Conservation (phyloP, 805 yeast genomes). For the Ascoidea rubescens region DNA sequence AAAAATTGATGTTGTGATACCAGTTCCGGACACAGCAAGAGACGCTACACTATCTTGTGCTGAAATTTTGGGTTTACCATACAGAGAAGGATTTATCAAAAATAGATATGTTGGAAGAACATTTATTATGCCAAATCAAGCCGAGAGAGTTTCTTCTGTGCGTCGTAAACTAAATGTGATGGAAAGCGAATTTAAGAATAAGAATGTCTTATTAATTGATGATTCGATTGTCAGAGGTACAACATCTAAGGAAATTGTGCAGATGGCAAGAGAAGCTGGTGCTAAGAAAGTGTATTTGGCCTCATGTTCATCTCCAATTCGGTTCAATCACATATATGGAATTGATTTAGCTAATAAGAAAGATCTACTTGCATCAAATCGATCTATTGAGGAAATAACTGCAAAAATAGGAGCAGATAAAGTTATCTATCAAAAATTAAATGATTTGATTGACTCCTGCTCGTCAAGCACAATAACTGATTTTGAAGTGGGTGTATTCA, state of each 20-base stretch:
- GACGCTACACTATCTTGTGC: conserved; percentile 91
- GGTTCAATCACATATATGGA: conserved; percentile 93
- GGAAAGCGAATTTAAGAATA: conserved; percentile 79
- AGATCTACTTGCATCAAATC: conserved; percentile 80
- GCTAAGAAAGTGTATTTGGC: conserved; percentile 93
- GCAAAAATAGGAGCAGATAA: conserved; percentile 76
- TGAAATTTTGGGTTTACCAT: conserved; percentile 63
- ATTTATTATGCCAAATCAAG: conserved; percentile 96
- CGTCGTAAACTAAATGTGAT: conserved; percentile 92
- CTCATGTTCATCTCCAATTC: conserved; percentile 95
- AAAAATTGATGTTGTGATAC: conserved; percentile 82
- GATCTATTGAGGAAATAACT: conserved; percentile 63
- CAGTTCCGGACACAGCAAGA: conserved; percentile 96
- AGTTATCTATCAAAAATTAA: conserved; percentile 77
- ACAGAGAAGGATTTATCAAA: conserved; percentile 94
- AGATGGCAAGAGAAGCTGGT: conserved; percentile 98
- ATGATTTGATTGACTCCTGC: conserved; percentile 77
- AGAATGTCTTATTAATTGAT: conserved; percentile 82
- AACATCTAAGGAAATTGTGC: conserved; percentile 88
- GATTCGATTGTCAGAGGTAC: conserved; percentile 98
- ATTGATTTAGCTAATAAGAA: conserved; percentile 92
- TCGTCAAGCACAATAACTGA: conserved; percentile 27
- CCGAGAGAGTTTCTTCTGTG: conserved; percentile 84
- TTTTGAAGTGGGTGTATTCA: conserved; percentile 94
- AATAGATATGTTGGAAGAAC: conserved; percentile 96